Base-by-base conservation (phyloP, 2,329 filamentous ascomycete genomes). In the Fusarium sp. region DNA sequence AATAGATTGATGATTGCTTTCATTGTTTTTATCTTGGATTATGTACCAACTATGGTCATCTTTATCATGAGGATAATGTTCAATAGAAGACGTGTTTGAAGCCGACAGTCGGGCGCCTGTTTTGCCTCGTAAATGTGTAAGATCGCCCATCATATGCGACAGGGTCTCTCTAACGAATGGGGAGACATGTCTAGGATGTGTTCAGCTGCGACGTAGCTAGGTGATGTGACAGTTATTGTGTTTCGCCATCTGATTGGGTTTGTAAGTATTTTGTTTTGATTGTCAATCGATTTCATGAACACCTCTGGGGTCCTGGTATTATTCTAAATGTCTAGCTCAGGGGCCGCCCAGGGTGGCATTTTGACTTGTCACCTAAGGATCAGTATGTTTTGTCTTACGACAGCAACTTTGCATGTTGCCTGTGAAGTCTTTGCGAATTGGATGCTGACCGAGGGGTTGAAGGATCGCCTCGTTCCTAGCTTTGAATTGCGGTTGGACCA, bases 401-500 rank as follows among this genome's bases (percentile, higher is more conserved):
- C 13, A 15, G 36, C 12, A 41, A 41, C 11, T 22, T 46, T 53
- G 18, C 35, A 53, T 13, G 14, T 39, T 13, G 22, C 35, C 14
- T 17, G 13, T 33, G 35, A 63, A 27, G 50, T 41, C 7, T 60
- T 60, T 47, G 15, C 20, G 31, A 42, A 36, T n/a, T 33, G 33
- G 18, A 38, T 44, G 29, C 22, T 60, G 36, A 18, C 39, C 15
- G 53, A 56, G 54, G 50, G 49, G 62, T 68, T 69, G 62, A 66
- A 73, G 67, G 64, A 73, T 73, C 60, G 55, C 45, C 39, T 69
- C 47, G 56, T 59, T 52, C 56, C 56, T 42, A 63, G 38, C 54
- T 36, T 66, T 63, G 55, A 53, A 64, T 62, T 65, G 65, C 69
- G 57, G 69, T 75, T 75, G 74, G 74, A 44, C 71, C 67, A 73